phyloP scores from a whole-genome alignment of 1,284 basidiomycete genomes.

The Fomes fomentarius region DNA sequence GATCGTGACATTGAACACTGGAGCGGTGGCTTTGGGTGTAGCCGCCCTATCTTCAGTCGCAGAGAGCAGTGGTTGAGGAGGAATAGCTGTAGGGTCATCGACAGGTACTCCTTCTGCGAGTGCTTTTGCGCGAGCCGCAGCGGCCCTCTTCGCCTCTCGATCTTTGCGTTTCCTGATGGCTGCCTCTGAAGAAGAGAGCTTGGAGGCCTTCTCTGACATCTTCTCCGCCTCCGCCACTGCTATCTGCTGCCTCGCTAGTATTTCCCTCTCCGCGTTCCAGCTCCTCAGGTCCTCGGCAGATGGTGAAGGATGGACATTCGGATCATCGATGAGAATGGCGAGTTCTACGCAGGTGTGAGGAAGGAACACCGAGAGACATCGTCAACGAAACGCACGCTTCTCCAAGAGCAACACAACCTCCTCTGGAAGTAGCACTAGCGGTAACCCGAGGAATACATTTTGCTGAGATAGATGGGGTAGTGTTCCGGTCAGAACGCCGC shows the following conservation, averaged over 20 bases:
- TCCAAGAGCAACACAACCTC: slow-evolving; percentile 89
- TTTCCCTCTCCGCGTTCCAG: slow-evolving; percentile 58
- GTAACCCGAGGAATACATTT: slow-evolving; percentile 94
- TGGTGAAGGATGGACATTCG: slow-evolving; percentile 62
- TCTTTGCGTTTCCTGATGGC: slow-evolving; percentile 72
- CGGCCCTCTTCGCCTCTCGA: slow-evolving; percentile 59
- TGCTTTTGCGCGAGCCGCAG: slow-evolving; percentile 41
- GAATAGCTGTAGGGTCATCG: slow-evolving; percentile 8
- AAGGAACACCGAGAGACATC: not conserved
- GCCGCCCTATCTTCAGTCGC: slow-evolving; percentile 24
- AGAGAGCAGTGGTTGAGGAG: slow-evolving; percentile 4
- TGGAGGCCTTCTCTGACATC: slow-evolving; percentile 46
- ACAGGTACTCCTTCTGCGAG: slow-evolving; percentile 27
- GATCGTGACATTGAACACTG: slow-evolving; percentile 59
- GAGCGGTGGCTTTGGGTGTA: slow-evolving; percentile 26
- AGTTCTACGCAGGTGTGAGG: slow-evolving; percentile 50
- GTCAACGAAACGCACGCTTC: slow-evolving; percentile 55
- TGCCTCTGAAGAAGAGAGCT: slow-evolving; percentile 58
- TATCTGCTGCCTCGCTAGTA: slow-evolving; percentile 50
- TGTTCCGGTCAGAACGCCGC: slow-evolving; percentile 87
- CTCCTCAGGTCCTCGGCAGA: slow-evolving; percentile 49
- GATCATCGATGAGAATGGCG: slow-evolving; percentile 81
- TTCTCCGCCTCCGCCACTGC: slow-evolving; percentile 47
- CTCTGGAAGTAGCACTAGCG: slow-evolving; percentile 87
- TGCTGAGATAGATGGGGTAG: slow-evolving; percentile 95